Conservation (phyloP, 1,284 basidiomycete genomes). For the Cerrena zonata region DNA sequence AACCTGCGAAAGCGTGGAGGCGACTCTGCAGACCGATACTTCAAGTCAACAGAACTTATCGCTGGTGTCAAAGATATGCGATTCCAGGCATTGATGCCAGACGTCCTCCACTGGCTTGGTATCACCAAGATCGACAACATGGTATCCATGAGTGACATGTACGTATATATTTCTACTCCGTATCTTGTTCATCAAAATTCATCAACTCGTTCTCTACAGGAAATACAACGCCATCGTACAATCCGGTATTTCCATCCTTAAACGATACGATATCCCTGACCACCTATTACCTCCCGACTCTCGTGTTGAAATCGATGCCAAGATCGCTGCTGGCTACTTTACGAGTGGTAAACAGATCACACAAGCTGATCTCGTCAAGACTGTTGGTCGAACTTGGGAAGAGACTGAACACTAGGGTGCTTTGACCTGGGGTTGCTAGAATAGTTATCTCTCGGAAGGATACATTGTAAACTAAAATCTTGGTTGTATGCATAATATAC, state of each 20-base stretch:
- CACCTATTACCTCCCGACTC: conserved; percentile 86
- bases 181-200: too few relatives aligned
- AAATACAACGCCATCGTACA: conserved; percentile 92
- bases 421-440: too few relatives aligned
- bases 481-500: too few relatives aligned
- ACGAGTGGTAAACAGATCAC: conserved; percentile 73
- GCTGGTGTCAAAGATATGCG: conserved; percentile 95
- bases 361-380: conserved; percentile 73
- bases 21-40: conserved; percentile 89
- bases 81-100: conserved; percentile 94
- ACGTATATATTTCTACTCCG: conserved; percentile 18
- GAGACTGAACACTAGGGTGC: conserved; percentile 74
- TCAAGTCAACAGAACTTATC: conserved; percentile 87
- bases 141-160: conserved; percentile 91
- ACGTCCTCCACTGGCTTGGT: conserved; percentile 91
- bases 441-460: too few relatives aligned
- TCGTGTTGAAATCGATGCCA: conserved; percentile 91
- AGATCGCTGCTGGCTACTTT: conserved; percentile 91
- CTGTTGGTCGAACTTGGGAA: conserved; percentile 86
- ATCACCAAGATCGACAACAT: conserved; percentile 84
- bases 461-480: too few relatives aligned
- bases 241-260: conserved; percentile 79
- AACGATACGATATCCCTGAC: conserved; percentile 81
- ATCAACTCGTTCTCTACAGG: conserved; percentile 41
- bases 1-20: conserved; percentile 92